A percentile compares a stretch with the other conserved stretches of the same genome.
Evolutionary conservation across 495 filamentous ascomycete genomes (phyloP).

Genomic region (Penicillium maclennaniae): DNA sequence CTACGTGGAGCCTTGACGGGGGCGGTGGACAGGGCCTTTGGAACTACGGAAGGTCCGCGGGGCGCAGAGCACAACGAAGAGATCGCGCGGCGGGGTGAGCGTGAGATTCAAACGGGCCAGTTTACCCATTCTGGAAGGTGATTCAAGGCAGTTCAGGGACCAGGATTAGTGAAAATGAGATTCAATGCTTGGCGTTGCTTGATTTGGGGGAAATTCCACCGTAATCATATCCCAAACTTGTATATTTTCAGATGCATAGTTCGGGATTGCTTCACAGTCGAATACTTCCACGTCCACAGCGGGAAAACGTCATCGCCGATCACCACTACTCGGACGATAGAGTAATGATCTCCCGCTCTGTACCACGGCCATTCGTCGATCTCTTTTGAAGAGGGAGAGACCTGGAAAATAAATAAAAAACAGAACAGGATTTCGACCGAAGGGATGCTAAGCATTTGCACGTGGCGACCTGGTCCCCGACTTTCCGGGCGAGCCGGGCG

Average conservation of each 20-base stretch:
- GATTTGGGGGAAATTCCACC: background rate
- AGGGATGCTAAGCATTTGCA: background rate
- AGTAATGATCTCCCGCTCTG: no score
- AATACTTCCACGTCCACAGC: no score
- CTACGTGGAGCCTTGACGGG: slow-evolving; percentile 39
- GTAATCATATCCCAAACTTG: background rate
- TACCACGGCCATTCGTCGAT: no score
- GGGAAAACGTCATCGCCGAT: no score
- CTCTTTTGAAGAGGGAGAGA: no score
- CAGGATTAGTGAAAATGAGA: background rate
- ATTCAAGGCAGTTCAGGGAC: background rate
- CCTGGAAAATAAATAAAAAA: background rate
- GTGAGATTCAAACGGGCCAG: slow-evolving; percentile 32
- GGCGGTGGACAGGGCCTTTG: slow-evolving; percentile 39
- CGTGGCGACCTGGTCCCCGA: slow-evolving; percentile 2
- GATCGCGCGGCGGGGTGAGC: slow-evolving; percentile 36
- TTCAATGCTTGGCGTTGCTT: background rate
- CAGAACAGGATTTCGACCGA: background rate
- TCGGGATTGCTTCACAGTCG: background rate
- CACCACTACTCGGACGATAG: no score
- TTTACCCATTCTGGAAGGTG: slow-evolving; percentile 8
- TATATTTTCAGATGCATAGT: background rate
- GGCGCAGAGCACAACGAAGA: slow-evolving; percentile 30
- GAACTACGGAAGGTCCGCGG: slow-evolving; percentile 26
- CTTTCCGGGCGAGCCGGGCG: slow-evolving; percentile 25